A percentile compares a stretch with the other conserved stretches of the same genome.
Evolutionary conservation across 2,329 filamentous ascomycete species (phyloP).

Genomic region (Tolypocladium ophioglossoides): DNA sequence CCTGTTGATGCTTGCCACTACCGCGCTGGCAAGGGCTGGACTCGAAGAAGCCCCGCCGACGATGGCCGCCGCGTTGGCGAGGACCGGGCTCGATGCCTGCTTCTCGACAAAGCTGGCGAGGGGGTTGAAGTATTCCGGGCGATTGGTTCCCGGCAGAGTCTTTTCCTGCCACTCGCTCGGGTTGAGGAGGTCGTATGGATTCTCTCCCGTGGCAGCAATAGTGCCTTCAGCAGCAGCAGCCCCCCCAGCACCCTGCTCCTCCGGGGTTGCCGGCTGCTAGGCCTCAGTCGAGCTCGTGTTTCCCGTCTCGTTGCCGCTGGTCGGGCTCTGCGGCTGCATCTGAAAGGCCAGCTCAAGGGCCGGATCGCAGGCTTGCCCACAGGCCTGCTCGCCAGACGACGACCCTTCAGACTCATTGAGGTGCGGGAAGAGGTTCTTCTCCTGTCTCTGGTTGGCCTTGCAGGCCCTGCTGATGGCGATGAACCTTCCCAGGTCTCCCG

Average conservation of each 20-base stretch:
- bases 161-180: background rate
- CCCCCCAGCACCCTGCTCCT: background rate
- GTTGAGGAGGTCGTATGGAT: background rate
- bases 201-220: background rate
- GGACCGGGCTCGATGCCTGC: background rate
- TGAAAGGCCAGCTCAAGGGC: too few species aligned
- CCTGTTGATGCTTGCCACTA: background rate
- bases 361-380: background rate
- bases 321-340: background rate
- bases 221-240: background rate
- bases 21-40: background rate
- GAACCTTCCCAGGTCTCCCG: constrained; percentile 12
- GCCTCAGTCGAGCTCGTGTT: background rate
- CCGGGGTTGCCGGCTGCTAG: background rate
- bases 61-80: background rate
- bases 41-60: background rate
- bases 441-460: background rate
- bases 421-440: background rate
- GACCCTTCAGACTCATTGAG: too few species aligned
- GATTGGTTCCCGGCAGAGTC: background rate
- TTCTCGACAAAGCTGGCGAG: background rate
- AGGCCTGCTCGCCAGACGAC: too few species aligned
- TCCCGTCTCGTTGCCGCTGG: background rate
- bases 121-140: background rate
- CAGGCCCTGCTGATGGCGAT: background rate